Evolutionary conservation across 2,329 filamentous ascomycete genomes (phyloP), one percentile per base, ranked within the genome.

Genomic region (Aspergillus carbonarius): DNA sequence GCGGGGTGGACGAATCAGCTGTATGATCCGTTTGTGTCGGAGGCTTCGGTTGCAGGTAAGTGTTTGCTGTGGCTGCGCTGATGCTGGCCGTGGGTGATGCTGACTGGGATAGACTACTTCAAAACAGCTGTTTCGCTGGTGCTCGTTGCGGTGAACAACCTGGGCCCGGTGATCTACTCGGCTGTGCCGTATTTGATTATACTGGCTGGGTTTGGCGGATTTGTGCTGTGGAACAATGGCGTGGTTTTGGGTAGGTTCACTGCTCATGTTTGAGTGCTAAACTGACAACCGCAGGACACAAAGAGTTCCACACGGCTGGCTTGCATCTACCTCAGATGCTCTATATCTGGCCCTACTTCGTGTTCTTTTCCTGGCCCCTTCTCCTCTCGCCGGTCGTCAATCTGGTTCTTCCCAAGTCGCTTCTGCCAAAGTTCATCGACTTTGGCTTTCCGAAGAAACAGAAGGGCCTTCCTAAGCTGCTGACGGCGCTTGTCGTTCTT

Each of bases 271-370:
- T 5, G 40, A 34, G 42, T 51, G 30, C 57, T 30, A 51, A 23
- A 47, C 25, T 46, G 6, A 49, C 58, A 49, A 42, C n/a, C 30
- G 32, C 25, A 92, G 91, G 93, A 37, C 95, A 99, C 76, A 98
- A 97, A 77, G 88, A 91, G 25, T 97, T 96, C 70, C 95, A 99
- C 70, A 83, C 95, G 32, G 92, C 93, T 0, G 95, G 92, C 1
- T 79, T 98, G 12, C 93, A 99, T 70, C 78, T 95, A 5, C 84
- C 93, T 0, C 95, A 99, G 76, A 90, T 99, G 85, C 87, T 98
- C 17, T 99, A 99, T 70, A 88, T 98, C 65, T 96, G 92, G 90
- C 89, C 93, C 0, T 90, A 96, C 62, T 88, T 96, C 58, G 79
- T 85, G 35, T 96, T 98, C 78, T 98, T 97, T 79, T 96, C 93